Evolutionary conservation across 2,329 filamentous ascomycete genomes (phyloP).

Genomic region (Diaporthe eres): DNA sequence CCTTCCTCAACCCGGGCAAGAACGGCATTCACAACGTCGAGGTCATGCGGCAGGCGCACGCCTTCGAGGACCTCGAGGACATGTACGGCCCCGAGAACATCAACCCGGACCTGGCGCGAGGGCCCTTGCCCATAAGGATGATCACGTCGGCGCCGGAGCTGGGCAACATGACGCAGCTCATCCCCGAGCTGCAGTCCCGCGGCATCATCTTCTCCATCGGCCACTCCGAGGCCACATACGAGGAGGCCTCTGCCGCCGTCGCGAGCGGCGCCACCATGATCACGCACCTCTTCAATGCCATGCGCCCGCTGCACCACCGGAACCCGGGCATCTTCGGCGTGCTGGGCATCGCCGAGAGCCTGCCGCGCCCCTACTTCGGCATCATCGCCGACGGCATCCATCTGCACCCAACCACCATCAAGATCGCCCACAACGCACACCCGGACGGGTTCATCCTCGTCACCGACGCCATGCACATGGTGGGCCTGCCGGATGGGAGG

Average conservation of each 20-base stretch:
- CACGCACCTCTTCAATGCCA: constrained; percentile 94
- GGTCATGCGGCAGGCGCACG: constrained; percentile 76
- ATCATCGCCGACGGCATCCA: constrained; percentile 94
- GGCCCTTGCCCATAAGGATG: constrained; percentile 74
- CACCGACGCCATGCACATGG: constrained; percentile 91
- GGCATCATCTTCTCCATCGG: constrained; percentile 86
- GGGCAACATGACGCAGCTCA: constrained; percentile 77
- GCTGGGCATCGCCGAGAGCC: constrained; percentile 75
- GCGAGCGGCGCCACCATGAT: constrained; percentile 88
- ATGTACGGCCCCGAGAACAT: constrained; percentile 84
- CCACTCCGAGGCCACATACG: constrained; percentile 89
- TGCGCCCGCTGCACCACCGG: constrained; percentile 90
- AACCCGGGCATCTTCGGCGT: constrained; percentile 93
- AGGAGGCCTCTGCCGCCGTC: constrained; percentile 81
- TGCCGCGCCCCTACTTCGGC: constrained; percentile 82
- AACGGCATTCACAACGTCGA: constrained; percentile 88
- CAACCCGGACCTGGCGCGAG: constrained; percentile 51
- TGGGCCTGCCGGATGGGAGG: constrained; percentile 85
- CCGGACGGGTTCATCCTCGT: constrained; percentile 89
- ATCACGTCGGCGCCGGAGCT: constrained; percentile 90
- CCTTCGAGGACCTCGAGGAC: constrained; percentile 74
- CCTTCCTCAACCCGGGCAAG: constrained; percentile 85
- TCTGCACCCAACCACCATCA: constrained; percentile 88
- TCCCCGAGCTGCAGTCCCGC: constrained; percentile 74
- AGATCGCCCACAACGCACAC: constrained; percentile 90